Conservation (phyloP, 331 rosid species). For the Spiraea crenata region DNA sequence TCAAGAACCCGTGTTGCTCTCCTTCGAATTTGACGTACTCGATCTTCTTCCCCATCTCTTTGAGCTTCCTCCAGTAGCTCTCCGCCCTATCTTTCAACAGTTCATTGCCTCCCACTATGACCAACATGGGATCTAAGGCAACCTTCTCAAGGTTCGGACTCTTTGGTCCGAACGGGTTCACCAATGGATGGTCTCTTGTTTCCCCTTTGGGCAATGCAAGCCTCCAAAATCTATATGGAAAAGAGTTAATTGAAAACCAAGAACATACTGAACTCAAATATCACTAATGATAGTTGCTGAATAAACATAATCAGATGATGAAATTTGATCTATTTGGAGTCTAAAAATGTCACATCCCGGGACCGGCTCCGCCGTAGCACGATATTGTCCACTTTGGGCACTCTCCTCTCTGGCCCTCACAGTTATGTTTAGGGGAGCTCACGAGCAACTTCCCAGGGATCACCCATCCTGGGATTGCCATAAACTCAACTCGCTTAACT, state of each 20-base stretch:
- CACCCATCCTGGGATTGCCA: no score
- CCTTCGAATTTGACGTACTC: constrained; percentile 73
- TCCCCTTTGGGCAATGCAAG: constrained; percentile 63
- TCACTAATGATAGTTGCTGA: background rate
- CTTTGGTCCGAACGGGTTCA: constrained; percentile 65
- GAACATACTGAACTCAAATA: background rate
- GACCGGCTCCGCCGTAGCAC: no score
- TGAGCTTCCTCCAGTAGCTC: constrained; percentile 47
- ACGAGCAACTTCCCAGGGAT: no score
- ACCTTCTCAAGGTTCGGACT: constrained; percentile 45
- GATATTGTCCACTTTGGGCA: no score
- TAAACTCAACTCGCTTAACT: no score
- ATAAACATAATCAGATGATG: background rate
- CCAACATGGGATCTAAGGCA: constrained; percentile 61
- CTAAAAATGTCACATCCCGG: no score
- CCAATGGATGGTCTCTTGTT: constrained; percentile 78
- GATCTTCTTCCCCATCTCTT: constrained; percentile 52
- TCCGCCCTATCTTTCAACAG: constrained; percentile 69
- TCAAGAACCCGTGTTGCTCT: constrained; percentile 73
- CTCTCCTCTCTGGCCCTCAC: no score
- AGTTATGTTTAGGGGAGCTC: no score
- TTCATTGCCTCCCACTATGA: constrained; percentile 66
- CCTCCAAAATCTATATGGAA: constrained; percentile 77
- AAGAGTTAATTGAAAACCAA: background rate
- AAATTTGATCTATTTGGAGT: background rate